phyloP scores from a whole-genome alignment of 768 basidiomycete species.

The Podaxis sp. region DNA sequence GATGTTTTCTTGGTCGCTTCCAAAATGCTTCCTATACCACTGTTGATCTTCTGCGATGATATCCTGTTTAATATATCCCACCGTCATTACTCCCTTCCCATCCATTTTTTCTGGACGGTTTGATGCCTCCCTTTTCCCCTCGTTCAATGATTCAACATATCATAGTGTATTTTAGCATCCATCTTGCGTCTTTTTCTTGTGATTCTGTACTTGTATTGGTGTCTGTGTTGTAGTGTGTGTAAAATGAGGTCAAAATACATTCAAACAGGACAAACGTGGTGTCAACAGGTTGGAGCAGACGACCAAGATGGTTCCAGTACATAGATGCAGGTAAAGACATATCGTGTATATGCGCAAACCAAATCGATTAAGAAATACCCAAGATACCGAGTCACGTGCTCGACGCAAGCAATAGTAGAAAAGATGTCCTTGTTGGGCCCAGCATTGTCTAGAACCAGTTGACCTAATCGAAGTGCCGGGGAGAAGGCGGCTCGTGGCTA shows the following conservation, averaged over 20 bases:
- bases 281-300: background rate
- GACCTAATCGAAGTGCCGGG: constrained; percentile 26
- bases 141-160: no score
- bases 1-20: background rate
- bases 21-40: background rate
- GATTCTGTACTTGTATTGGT: background rate
- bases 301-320: background rate
- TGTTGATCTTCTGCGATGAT: constrained; percentile 1
- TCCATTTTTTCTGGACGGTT: background rate
- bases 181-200: background rate
- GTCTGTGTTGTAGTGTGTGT: background rate
- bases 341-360: background rate
- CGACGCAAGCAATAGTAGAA: background rate
- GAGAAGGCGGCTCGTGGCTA: constrained; percentile 62
- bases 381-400: background rate
- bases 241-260: background rate
- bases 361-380: background rate
- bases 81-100: background rate
- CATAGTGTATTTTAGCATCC: no score
- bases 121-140: background rate
- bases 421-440: background rate
- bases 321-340: background rate
- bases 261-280: background rate
- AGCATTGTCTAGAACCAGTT: background rate
- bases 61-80: background rate